phyloP scores from a whole-genome alignment of 139 green algal species.

The Picochlorum sp. region DNA sequence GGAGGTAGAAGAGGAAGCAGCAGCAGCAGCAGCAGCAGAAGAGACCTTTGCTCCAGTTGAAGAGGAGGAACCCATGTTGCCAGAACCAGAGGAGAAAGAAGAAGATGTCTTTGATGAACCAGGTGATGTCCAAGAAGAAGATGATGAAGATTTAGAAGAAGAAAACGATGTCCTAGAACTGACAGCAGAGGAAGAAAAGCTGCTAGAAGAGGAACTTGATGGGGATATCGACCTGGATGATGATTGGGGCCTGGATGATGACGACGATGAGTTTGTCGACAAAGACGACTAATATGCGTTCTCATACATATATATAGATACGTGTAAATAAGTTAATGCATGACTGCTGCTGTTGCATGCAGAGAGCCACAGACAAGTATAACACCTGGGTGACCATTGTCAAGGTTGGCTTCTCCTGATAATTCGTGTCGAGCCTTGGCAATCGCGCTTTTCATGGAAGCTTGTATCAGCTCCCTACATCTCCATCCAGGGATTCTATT shows the following conservation, averaged over 20 bases:
- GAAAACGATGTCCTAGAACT: slow-evolving; percentile 7
- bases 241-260: slow-evolving; percentile 53
- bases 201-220: slow-evolving; percentile 24
- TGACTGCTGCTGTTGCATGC: slow-evolving; percentile 52
- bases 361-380: slow-evolving; percentile 63
- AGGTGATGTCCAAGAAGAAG: not conserved
- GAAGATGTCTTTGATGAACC: not conserved
- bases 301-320: no score
- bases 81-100: not conserved
- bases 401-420: not conserved
- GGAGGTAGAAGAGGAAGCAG: not conserved
- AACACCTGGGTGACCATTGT: slow-evolving; percentile 17
- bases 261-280: not conserved
- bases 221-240: slow-evolving; percentile 42
- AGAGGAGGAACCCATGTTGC: no score
- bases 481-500: slow-evolving; percentile 1
- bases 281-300: no score
- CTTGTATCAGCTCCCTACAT: slow-evolving; percentile 57
- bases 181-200: slow-evolving; percentile 30
- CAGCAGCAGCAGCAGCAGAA: no score
- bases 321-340: not conserved
- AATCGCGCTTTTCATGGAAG: slow-evolving; percentile 45
- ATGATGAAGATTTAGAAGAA: not conserved
- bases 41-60: not conserved
- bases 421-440: slow-evolving; percentile 53